These are phyloP conservation scores for Phascolomyces articulosus DNA, from an alignment of 371 early-diverging fungal species.

Conservation along the genomic window DNA sequence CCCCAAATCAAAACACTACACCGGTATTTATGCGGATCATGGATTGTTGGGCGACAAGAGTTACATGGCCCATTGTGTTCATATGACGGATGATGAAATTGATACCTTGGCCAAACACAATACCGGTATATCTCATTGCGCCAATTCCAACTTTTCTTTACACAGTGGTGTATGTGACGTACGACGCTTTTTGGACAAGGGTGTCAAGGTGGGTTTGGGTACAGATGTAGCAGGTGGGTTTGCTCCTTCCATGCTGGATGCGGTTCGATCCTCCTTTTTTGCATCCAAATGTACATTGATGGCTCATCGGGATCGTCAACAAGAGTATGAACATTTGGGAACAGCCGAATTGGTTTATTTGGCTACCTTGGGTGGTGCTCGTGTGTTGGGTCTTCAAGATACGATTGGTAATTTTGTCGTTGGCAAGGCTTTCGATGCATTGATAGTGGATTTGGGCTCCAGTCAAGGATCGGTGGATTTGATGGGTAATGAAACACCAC, in stretches of 20 bases:
- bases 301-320: constrained; percentile 36
- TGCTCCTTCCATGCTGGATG: constrained; percentile 82
- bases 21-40: constrained; percentile 74
- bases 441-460: constrained; percentile 67
- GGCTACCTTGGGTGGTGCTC: constrained; percentile 91
- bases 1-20: constrained; percentile 72
- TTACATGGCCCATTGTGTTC: constrained; percentile 94
- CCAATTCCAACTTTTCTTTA: constrained; percentile 88
- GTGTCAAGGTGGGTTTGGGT: constrained; percentile 87
- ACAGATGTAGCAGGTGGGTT: constrained; percentile 94
- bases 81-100: constrained; percentile 77
- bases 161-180: constrained; percentile 85
- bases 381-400: constrained; percentile 71
- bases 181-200: constrained; percentile 67
- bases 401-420: constrained; percentile 78
- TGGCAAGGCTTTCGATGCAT: constrained; percentile 92
- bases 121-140: constrained; percentile 88
- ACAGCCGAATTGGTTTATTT: constrained; percentile 78
- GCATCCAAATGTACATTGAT: constrained; percentile 63
- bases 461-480: constrained; percentile 46
- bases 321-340: constrained; percentile 23
- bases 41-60: constrained; percentile 65
- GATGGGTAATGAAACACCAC: constrained; percentile 47
- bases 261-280: constrained; percentile 78
- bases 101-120: constrained; percentile 58